Conservation (phyloP, 768 basidiomycete species). For the Clitopilus hobsonii region DNA sequence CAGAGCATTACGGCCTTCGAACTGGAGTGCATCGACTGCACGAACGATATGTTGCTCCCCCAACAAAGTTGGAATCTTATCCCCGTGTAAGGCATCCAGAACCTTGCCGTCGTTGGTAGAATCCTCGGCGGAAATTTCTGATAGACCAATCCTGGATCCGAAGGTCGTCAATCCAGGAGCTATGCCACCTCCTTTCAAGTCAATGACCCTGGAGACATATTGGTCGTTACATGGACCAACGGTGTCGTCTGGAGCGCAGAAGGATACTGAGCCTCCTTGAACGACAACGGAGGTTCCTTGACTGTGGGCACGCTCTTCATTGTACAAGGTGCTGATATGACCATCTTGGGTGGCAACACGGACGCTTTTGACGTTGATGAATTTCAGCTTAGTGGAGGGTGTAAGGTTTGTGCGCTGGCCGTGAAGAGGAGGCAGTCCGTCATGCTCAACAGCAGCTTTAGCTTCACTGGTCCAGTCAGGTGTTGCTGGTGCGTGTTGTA, state of each 20-base stretch:
- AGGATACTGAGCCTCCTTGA: constrained; percentile 47
- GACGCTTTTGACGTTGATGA: constrained; percentile 58
- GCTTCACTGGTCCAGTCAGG: constrained; percentile 65
- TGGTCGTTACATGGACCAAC: constrained; percentile 18
- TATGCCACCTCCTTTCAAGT: constrained; percentile 67
- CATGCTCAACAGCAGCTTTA: constrained; percentile 47
- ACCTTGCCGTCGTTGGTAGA: constrained; percentile 65
- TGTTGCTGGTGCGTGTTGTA: constrained; percentile 47
- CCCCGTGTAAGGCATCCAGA: constrained; percentile 40
- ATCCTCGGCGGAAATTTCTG: constrained; percentile 61
- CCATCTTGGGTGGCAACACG: constrained; percentile 22
- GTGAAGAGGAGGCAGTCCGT: constrained; percentile 65
- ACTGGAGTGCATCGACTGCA: constrained; percentile 63
- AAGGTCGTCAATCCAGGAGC: constrained; percentile 64
- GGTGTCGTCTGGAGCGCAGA: constrained; percentile 44
- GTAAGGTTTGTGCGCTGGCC: neutral
- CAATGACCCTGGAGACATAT: constrained; percentile 32
- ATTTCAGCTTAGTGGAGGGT: constrained; percentile 28
- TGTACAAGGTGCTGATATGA: constrained; percentile 24
- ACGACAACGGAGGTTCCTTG: constrained; percentile 33
- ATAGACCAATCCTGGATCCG: constrained; percentile 60
- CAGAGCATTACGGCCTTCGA: constrained; percentile 46
- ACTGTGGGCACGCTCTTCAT: constrained; percentile 12
- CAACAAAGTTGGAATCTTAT: constrained; percentile 30
- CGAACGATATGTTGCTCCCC: constrained; percentile 43